A percentile compares a stretch with the other conserved stretches of the same genome.
These are phyloP conservation scores for Jaltomata sinuosa DNA, from an alignment of 257 asterid species.

Conservation along the genomic window DNA sequence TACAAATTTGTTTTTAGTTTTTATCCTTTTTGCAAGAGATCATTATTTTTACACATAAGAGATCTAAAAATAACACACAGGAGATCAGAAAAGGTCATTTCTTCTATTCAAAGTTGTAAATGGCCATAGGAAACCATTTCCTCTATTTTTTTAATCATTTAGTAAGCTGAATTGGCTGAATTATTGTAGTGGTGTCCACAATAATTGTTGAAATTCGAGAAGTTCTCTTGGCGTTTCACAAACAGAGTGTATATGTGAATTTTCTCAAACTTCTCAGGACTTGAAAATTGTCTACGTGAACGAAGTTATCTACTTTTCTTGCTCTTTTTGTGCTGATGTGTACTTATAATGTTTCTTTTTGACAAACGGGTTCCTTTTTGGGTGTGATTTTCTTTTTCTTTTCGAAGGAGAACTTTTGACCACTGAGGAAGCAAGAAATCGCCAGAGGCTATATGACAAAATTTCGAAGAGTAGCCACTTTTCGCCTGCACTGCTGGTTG, in stretches of 20 bases:
- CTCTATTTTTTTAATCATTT: not conserved
- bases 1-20: too few relatives aligned
- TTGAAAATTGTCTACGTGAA: not conserved
- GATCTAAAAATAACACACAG: too few relatives aligned
- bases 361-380: not conserved
- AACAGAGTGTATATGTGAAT: not conserved
- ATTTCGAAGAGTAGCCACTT: slow-evolving; percentile 16
- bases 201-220: not conserved
- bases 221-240: not conserved
- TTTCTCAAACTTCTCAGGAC: not conserved
- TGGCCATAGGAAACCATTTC: too few relatives aligned
- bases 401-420: slow-evolving; percentile 68
- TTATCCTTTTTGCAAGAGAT: too few relatives aligned
- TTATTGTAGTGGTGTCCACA: not conserved
- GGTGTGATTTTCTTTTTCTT: not conserved
- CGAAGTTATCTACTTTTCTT: not conserved
- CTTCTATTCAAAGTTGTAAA: too few relatives aligned
- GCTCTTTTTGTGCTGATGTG: not conserved
- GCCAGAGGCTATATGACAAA: slow-evolving; percentile 55
- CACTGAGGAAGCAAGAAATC: slow-evolving; percentile 54
- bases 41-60: too few relatives aligned
- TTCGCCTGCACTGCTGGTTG: slow-evolving; percentile 69
- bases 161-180: not conserved
- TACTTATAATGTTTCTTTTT: not conserved
- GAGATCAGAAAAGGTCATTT: too few relatives aligned